Base-by-base conservation (phyloP, 2,329 filamentous ascomycete genomes). In the Verruconis gallopava region DNA sequence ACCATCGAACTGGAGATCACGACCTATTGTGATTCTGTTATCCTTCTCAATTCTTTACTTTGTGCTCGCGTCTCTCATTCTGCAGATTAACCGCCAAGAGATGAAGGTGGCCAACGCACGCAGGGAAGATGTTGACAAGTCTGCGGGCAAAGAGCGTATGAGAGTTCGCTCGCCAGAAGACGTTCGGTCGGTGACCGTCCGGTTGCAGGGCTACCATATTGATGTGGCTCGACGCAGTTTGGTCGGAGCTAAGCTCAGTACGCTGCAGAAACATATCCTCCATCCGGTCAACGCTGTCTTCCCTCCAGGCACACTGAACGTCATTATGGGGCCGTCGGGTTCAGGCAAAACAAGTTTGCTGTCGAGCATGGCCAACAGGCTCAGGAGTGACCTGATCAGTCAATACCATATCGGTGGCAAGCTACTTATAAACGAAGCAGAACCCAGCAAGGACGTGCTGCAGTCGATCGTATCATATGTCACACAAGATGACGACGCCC, bases 281-380 rank as follows among this genome's bases (percentile, higher is more conserved):
- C 70, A 78, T 42, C 78, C 79, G 0, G 68, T 86, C 11, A 77
- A 69, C 1, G 66, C 79, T 0, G 74, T 71, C 0, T 86, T 88
- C 49, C 68, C 74, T 37, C 72, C 82, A 0, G 80, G 81, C 0
- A 65, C 72, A 12, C 55, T 88, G 12, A 86, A 86, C 47, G 71
- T 85, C 18, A 82, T 88, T 48, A 85, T 86, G 81, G 82, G 82
- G 0, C 82, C 82, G 0, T 85, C 80, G 0, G 82, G 82, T 0
- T 80, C 75, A 36, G 82, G 82, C 1, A 88, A 88, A 56, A 85
- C 81, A 0, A 81, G 79, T 0, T 63, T 85, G 1, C 65, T 86
- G 9, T 85, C 84, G 52, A 70, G 77, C 1, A 81, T 88, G 71
- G 79, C 82, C 1, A 63, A 76, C 3, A 68, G 82, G 13, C 61